A percentile compares a stretch with the other conserved stretches of the same genome.
These are phyloP conservation scores for Diophrys appendiculata DNA, from an alignment of 73 alveolate genomes.

Conservation along the genomic window DNA sequence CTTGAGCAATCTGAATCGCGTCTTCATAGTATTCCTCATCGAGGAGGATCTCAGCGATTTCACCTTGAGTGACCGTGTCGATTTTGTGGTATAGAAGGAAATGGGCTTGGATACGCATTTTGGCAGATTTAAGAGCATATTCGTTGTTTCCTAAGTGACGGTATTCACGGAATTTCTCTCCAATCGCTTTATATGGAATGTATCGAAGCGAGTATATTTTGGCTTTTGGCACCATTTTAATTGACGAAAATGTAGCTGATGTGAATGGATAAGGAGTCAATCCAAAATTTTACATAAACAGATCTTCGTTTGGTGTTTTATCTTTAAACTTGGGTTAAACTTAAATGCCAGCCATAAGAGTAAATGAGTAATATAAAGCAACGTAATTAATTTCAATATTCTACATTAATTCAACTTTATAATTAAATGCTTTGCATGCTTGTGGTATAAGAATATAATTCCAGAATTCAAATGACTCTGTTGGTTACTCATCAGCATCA, in stretches of 20 bases:
- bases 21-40: conserved; percentile 41
- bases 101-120: conserved; percentile 35
- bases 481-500: conserved; percentile 17
- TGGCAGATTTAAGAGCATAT: conserved; percentile 50
- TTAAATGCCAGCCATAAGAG: conserved; percentile 45
- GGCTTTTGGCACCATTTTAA: conserved; percentile 30
- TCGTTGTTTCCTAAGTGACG: conserved; percentile 37
- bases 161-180: conserved; percentile 51
- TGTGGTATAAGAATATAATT: conserved; percentile 29
- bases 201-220: conserved; percentile 46
- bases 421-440: conserved; percentile 31
- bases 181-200: conserved; percentile 43
- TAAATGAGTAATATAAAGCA: conserved; percentile 58
- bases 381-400: conserved; percentile 23
- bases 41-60: conserved; percentile 60
- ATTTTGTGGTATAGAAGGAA: conserved; percentile 31
- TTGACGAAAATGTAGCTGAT: not conserved
- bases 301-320: conserved; percentile 35
- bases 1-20: conserved; percentile 55
- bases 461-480: conserved; percentile 54
- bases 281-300: conserved; percentile 39
- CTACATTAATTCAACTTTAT: conserved; percentile 11
- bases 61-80: conserved; percentile 50
- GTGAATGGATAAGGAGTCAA: conserved; percentile 37
- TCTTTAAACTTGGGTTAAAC: not conserved